Evolutionary conservation across 2,329 filamentous ascomycete genomes (phyloP).

Genomic region (Colletotrichum euphorbiae): DNA sequence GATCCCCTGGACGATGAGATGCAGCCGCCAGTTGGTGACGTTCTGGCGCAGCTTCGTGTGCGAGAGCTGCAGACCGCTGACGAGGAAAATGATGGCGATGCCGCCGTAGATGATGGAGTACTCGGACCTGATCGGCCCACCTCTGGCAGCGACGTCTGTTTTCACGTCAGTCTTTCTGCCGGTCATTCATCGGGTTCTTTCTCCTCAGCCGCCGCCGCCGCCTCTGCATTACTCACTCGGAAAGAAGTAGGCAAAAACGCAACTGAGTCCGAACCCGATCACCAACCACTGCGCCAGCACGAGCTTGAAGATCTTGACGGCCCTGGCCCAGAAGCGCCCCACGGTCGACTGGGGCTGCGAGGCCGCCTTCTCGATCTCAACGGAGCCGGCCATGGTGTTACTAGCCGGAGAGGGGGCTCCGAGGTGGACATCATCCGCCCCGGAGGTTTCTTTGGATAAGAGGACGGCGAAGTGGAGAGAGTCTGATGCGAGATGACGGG

Average conservation of each 20-base stretch:
- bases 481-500: neutral
- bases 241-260: conserved; percentile 59
- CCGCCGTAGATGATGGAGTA: conserved; percentile 75
- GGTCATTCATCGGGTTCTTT: neutral
- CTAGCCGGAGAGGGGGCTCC: neutral
- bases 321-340: conserved; percentile 1
- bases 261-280: conserved; percentile 67
- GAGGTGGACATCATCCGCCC: neutral
- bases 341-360: conserved; percentile 1
- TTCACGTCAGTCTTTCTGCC: too few relatives aligned
- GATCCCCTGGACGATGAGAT: conserved; percentile 74
- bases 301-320: conserved; percentile 45
- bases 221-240: conserved; percentile 50
- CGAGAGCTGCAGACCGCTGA: conserved; percentile 77
- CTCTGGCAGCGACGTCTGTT: conserved; percentile 60
- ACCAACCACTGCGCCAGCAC: conserved; percentile 73
- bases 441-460: neutral
- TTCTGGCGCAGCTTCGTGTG: conserved; percentile 71
- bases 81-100: conserved; percentile 76
- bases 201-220: neutral
- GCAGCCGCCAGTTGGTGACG: conserved; percentile 74
- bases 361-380: neutral
- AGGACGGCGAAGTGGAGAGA: conserved; percentile 8
- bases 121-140: conserved; percentile 64
- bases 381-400: conserved; percentile 24